Percentiles rank a stretch among this genome's conserved stretches.
Conservation (phyloP, 2,329 filamentous ascomycete genomes). For the Decorospora gaudefroyi region DNA sequence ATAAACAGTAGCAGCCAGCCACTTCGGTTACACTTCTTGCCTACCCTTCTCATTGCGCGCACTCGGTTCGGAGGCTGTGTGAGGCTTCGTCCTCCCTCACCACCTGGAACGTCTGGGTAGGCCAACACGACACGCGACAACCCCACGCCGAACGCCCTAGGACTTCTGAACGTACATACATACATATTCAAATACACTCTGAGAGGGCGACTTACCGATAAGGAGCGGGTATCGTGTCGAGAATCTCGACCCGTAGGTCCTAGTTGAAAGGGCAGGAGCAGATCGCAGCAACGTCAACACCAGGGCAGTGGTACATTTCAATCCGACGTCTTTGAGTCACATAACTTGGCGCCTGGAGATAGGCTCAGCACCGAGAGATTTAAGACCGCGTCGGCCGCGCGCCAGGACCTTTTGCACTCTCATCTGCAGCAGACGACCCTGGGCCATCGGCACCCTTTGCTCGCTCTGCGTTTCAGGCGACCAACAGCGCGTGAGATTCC, state of each 20-base stretch:
- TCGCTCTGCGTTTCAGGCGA: conserved; percentile 6
- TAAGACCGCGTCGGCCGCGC: conserved; percentile 34
- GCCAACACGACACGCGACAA: neutral
- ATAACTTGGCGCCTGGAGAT: conserved; percentile 36
- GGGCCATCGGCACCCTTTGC: neutral
- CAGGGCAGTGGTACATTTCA: conserved; percentile 25
- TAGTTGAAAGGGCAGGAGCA: conserved; percentile 8
- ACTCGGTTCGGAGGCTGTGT: neutral
- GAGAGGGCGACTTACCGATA: neutral
- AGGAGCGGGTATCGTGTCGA: neutral
- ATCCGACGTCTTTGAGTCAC: conserved; percentile 11
- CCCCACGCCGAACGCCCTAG: neutral
- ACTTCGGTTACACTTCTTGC: neutral
- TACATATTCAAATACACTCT: no score
- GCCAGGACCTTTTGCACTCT: conserved; percentile 22
- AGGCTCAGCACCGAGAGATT: conserved; percentile 33
- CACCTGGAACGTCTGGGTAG: neutral
- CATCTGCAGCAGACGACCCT: conserved; percentile 9
- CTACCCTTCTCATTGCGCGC: neutral
- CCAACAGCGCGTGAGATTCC: conserved; percentile 7
- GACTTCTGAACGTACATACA: conserved; percentile 3
- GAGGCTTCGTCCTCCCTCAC: conserved; percentile 1
- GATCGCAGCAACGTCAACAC: conserved; percentile 13
- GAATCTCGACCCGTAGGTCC: neutral
- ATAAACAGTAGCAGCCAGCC: conserved; percentile 1